A percentile compares a stretch with the other conserved stretches of the same genome.
Evolutionary conservation across 495 filamentous ascomycete species (phyloP).

Genomic region (Neurospora sp.): DNA sequence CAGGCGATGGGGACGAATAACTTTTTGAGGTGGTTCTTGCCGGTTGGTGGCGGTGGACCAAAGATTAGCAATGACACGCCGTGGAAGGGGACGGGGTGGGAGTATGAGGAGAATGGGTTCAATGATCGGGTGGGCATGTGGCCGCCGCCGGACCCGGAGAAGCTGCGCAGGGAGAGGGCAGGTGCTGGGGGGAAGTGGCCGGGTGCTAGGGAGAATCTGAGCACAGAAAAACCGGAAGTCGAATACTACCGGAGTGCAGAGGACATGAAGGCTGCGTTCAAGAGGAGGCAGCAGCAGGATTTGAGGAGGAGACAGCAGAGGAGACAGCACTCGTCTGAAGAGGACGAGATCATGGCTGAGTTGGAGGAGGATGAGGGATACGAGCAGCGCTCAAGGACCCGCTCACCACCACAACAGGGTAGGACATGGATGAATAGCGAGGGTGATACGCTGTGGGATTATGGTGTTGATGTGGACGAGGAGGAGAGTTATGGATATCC

Average conservation of each 20-base stretch:
- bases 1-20: conserved; percentile 85
- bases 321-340: conserved; percentile 41
- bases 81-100: conserved; percentile 39
- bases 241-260: conserved; percentile 13
- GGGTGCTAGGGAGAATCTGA: conserved; percentile 6
- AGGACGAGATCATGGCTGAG: conserved; percentile 24
- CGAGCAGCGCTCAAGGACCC: conserved; percentile 24
- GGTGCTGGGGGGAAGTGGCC: conserved; percentile 22
- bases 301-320: conserved; percentile 19
- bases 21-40: conserved; percentile 54
- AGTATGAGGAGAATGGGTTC: conserved; percentile 77
- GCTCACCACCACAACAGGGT: conserved; percentile 16
- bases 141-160: conserved; percentile 88
- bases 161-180: conserved; percentile 38
- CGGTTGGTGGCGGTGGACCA: conserved; percentile 31
- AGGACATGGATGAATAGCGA: conserved; percentile 70
- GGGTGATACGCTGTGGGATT: conserved; percentile 77
- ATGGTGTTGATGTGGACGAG: conserved; percentile 77
- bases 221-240: neutral
- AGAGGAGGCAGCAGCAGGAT: conserved; percentile 33
- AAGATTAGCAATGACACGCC: conserved; percentile 9
- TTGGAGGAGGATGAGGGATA: conserved; percentile 33
- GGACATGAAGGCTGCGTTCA: conserved; percentile 24
- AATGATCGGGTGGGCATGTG: conserved; percentile 60
- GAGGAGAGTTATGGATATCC: conserved; percentile 53